Conservation (phyloP, 2,329 filamentous ascomycete genomes). For the Lasiodiplodia sp. region DNA sequence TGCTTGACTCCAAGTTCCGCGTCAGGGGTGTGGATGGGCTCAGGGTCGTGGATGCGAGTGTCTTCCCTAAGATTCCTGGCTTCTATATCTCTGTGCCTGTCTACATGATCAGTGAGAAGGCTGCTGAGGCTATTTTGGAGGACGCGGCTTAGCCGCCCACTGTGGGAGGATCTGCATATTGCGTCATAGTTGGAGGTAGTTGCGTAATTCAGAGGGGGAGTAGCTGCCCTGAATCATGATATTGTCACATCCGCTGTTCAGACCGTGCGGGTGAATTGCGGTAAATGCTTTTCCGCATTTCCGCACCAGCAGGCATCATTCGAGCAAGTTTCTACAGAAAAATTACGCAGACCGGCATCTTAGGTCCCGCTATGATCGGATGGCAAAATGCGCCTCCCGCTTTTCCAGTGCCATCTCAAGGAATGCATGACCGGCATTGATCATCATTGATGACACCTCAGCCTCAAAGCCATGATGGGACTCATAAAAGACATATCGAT, state of each 20-base stretch:
- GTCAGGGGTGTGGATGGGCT: constrained; percentile 64
- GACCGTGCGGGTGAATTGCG: no score
- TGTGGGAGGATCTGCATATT: not conserved
- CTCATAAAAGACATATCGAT: no score
- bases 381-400: no score
- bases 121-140: constrained; percentile 55
- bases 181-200: not conserved
- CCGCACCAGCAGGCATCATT: no score
- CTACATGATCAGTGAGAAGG: constrained; percentile 68
- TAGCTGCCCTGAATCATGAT: not conserved
- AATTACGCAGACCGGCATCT: no score
- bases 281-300: no score
- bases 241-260: not conserved
- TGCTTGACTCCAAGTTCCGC: constrained; percentile 64
- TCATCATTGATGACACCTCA: no score
- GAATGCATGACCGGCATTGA: rapidly evolving
- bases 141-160: not conserved
- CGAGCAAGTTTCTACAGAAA: no score
- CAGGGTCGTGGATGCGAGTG: constrained; percentile 68
- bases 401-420: no score
- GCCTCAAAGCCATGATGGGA: no score
- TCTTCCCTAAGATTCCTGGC: constrained; percentile 65
- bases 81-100: constrained; percentile 60
- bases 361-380: no score
- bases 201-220: not conserved